Conservation (phyloP, 2,329 filamentous ascomycete species). For the Stemphylium lycopersici region DNA sequence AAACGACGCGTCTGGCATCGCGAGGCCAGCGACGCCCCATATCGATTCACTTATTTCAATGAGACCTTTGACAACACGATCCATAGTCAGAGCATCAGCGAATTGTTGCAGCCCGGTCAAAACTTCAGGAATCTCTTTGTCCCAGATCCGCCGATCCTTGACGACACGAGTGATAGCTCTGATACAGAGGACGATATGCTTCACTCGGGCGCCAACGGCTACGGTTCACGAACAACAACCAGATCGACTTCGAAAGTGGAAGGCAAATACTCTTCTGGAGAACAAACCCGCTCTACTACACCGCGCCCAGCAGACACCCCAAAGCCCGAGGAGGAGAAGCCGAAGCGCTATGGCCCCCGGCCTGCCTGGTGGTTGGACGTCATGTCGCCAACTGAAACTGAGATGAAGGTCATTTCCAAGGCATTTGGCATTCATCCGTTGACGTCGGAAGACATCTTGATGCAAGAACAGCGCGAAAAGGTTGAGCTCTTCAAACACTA, state of each 20-base stretch:
- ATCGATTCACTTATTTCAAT: conserved; percentile 98
- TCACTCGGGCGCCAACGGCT: conserved; percentile 32
- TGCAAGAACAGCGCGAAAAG: conserved; percentile 97
- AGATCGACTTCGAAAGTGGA: conserved; percentile 38
- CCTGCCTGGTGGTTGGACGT: conserved; percentile 98
- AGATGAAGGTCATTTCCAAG: conserved; percentile 93
- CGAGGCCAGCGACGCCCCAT: conserved; percentile 86
- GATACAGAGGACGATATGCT: conserved; percentile 57
- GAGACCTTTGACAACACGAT: conserved; percentile 96
- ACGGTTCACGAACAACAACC: conserved; percentile 33
- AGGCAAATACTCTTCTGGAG: conserved; percentile 36
- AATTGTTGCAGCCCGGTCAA: conserved; percentile 83
- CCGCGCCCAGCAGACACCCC: conserved; percentile 55
- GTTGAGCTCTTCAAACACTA: conserved; percentile 97
- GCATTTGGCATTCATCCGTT: conserved; percentile 95
- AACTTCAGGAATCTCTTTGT: conserved; percentile 89
- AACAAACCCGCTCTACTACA: conserved; percentile 56
- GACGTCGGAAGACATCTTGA: conserved; percentile 94
- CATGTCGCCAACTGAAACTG: conserved; percentile 84
- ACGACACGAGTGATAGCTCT: conserved; percentile 71
- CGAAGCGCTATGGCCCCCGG: conserved; percentile 69
- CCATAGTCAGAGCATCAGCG: conserved; percentile 93
- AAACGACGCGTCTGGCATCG: conserved; percentile 81
- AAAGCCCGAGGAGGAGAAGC: conserved; percentile 38
- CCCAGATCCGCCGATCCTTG: conserved; percentile 72